Conservation (phyloP, 1,284 basidiomycete species). For the Rhodotorula sp. region DNA sequence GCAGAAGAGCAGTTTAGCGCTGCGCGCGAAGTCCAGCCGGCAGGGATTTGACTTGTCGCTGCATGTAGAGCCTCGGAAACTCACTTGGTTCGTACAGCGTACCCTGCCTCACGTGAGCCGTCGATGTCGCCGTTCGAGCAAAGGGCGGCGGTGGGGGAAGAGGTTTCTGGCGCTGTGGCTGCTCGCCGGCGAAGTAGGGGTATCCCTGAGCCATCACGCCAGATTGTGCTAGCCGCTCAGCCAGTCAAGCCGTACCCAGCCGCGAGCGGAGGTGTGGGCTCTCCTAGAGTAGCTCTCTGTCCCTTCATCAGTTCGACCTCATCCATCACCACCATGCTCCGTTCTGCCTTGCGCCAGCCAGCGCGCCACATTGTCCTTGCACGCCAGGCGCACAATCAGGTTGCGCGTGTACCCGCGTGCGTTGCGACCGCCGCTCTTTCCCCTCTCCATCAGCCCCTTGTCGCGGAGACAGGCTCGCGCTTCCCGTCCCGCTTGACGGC, state of each 20-base stretch:
- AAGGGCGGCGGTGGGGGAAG: background rate
- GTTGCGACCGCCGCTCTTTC: background rate
- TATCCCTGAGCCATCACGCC: background rate
- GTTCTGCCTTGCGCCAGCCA: conserved; percentile 3
- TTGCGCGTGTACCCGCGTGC: conserved; percentile 25
- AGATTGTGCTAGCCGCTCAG: background rate
- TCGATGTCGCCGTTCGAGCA: background rate
- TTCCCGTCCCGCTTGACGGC: background rate
- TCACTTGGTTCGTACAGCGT: too few species aligned
- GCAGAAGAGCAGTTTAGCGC: too few species aligned
- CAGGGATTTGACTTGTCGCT: too few species aligned
- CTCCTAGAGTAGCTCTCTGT: background rate
- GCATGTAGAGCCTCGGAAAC: too few species aligned
- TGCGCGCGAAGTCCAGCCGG: too few species aligned
- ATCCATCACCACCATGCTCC: conserved; percentile 8
- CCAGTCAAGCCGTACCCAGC: background rate
- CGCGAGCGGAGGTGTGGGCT: background rate
- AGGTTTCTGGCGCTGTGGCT: too few species aligned
- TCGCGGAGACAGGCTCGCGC: background rate
- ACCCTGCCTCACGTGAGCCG: too few species aligned
- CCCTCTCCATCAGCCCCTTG: background rate
- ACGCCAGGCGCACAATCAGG: conserved; percentile 26
- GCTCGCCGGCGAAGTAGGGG: background rate
- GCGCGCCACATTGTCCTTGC: background rate
- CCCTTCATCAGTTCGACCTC: too few species aligned